phyloP scores from a whole-genome alignment of 495 filamentous ascomycete genomes.

The Pyrenopolyporus hunteri region DNA sequence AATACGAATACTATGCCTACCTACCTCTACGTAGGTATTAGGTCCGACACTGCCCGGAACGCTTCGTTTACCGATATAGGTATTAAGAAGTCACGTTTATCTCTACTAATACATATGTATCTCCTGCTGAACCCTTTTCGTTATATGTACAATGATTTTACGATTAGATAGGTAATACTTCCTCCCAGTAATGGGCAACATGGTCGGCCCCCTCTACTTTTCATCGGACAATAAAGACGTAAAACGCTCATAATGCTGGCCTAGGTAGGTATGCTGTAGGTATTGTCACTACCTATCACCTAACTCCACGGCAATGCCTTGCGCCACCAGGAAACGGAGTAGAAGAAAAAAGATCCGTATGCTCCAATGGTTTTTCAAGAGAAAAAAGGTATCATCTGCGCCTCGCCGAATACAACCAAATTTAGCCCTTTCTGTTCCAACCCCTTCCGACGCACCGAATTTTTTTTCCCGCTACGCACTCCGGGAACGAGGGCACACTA shows the following conservation, averaged over 20 bases:
- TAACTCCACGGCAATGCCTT: slow-evolving; percentile 32
- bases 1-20: no score
- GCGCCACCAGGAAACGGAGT: slow-evolving; percentile 16
- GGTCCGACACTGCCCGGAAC: background rate
- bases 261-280: slow-evolving; percentile 31
- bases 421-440: background rate
- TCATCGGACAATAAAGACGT: slow-evolving; percentile 9
- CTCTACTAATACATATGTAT: no score
- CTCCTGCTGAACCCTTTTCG: no score
- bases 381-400: slow-evolving; percentile 41
- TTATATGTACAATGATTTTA: no score
- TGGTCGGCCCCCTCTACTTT: background rate
- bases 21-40: no score
- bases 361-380: slow-evolving; percentile 26
- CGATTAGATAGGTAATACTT: no score
- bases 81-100: no score
- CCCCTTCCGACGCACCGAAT: background rate
- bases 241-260: slow-evolving; percentile 17
- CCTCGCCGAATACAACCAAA: slow-evolving; percentile 36
- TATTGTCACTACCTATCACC: slow-evolving; percentile 25
- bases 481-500: background rate
- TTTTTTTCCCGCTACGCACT: background rate
- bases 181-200: background rate
- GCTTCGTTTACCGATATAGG: no score
- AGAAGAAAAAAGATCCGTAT: slow-evolving; percentile 20